phyloP scores from a whole-genome alignment of 2,329 filamentous ascomycete genomes.

The Cladosporium sp. region DNA sequence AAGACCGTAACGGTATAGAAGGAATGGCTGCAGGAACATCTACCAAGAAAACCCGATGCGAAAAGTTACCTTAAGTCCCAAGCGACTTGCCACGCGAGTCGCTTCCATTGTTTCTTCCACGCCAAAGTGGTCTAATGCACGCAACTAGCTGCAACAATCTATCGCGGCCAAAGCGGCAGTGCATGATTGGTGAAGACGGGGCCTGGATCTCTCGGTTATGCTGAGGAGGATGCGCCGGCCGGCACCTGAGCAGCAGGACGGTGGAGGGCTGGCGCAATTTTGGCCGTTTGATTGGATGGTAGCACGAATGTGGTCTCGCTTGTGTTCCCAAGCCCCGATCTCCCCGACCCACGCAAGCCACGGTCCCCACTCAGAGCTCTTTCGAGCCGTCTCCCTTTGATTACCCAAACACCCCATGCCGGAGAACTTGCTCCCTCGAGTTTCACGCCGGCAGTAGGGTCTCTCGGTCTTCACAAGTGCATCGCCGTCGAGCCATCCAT shows the following conservation, averaged over 20 bases:
- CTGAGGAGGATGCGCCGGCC: conserved; percentile 15
- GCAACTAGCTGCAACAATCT: conserved; percentile 12
- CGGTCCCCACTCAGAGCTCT: background rate
- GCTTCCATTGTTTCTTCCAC: conserved; percentile 10
- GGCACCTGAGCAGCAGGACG: conserved; percentile 13
- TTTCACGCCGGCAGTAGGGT: conserved; percentile 13
- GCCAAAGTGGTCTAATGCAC: conserved; percentile 12
- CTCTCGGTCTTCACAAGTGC: conserved; percentile 11
- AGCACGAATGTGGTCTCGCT: conserved; percentile 2
- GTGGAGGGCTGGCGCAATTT: conserved; percentile 4
- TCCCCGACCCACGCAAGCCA: conserved; percentile 4
- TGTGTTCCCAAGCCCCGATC: conserved; percentile 2
- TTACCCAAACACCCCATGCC: background rate
- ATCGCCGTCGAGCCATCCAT: background rate
- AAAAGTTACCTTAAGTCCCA: conserved; percentile 13
- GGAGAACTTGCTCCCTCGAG: conserved; percentile 4
- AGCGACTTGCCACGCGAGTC: conserved; percentile 19
- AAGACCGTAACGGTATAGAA: background rate
- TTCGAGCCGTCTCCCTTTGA: conserved; percentile 12
- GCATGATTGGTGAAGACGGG: conserved; percentile 18
- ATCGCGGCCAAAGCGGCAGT: background rate
- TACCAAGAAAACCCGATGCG: background rate
- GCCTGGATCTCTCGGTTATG: conserved; percentile 18
- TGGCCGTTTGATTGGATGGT: background rate
- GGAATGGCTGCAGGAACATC: background rate